Evolutionary conservation across 2,329 filamentous ascomycete genomes (phyloP).

Genomic region (Magnaporthales sp.): DNA sequence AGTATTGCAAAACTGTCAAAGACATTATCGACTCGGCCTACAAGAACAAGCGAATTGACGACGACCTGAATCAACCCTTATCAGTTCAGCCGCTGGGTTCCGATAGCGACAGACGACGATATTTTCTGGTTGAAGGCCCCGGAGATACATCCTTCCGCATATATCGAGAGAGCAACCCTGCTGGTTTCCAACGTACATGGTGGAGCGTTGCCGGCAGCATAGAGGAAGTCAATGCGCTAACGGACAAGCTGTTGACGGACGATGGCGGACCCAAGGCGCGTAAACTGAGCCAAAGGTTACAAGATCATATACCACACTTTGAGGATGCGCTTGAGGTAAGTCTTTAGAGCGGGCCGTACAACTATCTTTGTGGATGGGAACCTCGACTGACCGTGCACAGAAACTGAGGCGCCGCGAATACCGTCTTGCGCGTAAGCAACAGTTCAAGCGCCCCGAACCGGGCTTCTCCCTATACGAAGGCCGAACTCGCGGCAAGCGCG

Average conservation of each 20-base stretch:
- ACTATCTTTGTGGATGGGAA: not conserved
- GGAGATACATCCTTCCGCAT: slow-evolving; percentile 92
- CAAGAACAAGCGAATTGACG: slow-evolving; percentile 76
- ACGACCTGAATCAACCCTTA: slow-evolving; percentile 71
- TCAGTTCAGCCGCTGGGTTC: slow-evolving; percentile 74
- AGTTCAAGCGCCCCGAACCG: slow-evolving; percentile 78
- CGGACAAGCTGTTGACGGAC: slow-evolving; percentile 63
- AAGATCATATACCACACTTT: slow-evolving; percentile 75
- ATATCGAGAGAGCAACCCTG: slow-evolving; percentile 86
- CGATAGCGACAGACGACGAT: slow-evolving; percentile 82
- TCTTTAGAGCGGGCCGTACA: slow-evolving; percentile 6
- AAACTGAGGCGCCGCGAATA: slow-evolving; percentile 94
- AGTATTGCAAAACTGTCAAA: slow-evolving; percentile 78
- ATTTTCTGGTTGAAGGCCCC: slow-evolving; percentile 87
- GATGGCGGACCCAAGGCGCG: slow-evolving; percentile 78
- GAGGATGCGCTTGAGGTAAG: slow-evolving; percentile 84
- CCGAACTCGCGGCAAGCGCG: slow-evolving; percentile 87
- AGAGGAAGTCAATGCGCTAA: slow-evolving; percentile 69
- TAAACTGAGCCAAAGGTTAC: slow-evolving; percentile 68
- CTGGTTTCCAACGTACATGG: slow-evolving; percentile 71
- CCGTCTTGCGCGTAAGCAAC: slow-evolving; percentile 73
- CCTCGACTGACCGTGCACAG: slow-evolving; percentile 31
- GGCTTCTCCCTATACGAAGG: slow-evolving; percentile 94
- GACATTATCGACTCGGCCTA: slow-evolving; percentile 78
- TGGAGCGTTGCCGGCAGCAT: slow-evolving; percentile 88